phyloP scores from a whole-genome alignment of 768 basidiomycete genomes.

The Hortiboletus campestris region DNA sequence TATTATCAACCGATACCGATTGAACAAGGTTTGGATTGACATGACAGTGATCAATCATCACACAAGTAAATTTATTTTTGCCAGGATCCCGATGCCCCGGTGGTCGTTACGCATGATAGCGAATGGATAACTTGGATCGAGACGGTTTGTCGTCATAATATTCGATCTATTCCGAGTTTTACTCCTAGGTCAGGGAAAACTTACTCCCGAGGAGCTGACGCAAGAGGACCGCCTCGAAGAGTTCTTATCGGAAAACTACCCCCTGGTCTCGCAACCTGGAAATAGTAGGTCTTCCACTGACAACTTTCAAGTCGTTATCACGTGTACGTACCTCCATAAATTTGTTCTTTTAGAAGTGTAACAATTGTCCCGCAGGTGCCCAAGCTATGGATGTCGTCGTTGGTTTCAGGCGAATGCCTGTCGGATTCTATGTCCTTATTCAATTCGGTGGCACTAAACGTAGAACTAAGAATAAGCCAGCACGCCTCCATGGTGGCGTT shows the following conservation, averaged over 20 bases:
- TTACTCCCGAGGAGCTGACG: not conserved
- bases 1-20: slow-evolving; percentile 1
- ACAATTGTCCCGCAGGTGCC: not conserved
- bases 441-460: not conserved
- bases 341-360: not conserved
- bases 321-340: not conserved
- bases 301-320: not conserved
- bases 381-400: slow-evolving; percentile 2
- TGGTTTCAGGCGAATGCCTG: slow-evolving; percentile 4
- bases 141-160: not conserved
- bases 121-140: slow-evolving; percentile 6
- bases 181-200: not conserved
- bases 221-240: not conserved
- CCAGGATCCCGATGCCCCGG: not conserved
- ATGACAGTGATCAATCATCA: not conserved
- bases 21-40: not conserved
- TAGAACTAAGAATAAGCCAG: not conserved
- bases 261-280: not conserved
- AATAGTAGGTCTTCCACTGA: not conserved
- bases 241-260: not conserved
- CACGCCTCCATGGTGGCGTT: not conserved
- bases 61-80: not conserved
- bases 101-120: slow-evolving; percentile 9
- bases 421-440: slow-evolving; percentile 7
- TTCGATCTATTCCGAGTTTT: not conserved